Evolutionary conservation across 2,329 filamentous ascomycete species (phyloP).

Genomic region (Karstenula rhodostoma): DNA sequence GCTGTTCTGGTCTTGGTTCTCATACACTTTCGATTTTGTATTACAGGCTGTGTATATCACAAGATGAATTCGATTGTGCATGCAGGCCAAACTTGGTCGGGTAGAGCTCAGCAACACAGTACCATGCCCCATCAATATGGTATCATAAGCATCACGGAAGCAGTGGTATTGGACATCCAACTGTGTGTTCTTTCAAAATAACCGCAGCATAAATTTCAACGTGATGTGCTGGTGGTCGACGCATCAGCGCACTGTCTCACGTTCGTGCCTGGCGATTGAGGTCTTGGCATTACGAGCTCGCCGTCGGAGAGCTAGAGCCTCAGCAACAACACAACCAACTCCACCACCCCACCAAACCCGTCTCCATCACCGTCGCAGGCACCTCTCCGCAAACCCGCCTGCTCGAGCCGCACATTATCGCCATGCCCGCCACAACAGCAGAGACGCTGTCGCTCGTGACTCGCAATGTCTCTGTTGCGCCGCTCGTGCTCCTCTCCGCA

Average conservation of each 20-base stretch:
- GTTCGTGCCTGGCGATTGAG: slow-evolving; percentile 14
- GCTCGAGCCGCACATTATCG: slow-evolving; percentile 25
- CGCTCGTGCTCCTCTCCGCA: slow-evolving; percentile 94
- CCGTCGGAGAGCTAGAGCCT: slow-evolving; percentile 40
- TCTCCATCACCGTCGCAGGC: slow-evolving; percentile 9
- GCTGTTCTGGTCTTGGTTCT: slow-evolving; percentile 15
- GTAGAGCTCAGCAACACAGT: neutral
- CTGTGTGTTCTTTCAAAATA: neutral
- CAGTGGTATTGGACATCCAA: neutral
- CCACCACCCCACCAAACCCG: slow-evolving; percentile 21
- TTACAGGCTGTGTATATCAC: neutral
- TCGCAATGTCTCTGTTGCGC: slow-evolving; percentile 94
- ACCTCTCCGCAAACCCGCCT: slow-evolving; percentile 14
- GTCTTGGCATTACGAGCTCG: slow-evolving; percentile 37
- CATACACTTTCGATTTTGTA: neutral
- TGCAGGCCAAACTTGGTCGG: neutral
- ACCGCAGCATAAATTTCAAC: neutral
- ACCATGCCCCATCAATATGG: neutral
- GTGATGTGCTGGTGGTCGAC: neutral
- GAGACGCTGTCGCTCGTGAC: slow-evolving; percentile 95
- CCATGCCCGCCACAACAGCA: slow-evolving; percentile 94
- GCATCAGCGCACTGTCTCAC: neutral
- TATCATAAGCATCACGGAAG: neutral
- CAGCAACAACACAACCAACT: slow-evolving; percentile 36
- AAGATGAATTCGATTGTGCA: neutral